Base-by-base conservation (phyloP, 163 green algal genomes). In the Scenedesmus sp. region DNA sequence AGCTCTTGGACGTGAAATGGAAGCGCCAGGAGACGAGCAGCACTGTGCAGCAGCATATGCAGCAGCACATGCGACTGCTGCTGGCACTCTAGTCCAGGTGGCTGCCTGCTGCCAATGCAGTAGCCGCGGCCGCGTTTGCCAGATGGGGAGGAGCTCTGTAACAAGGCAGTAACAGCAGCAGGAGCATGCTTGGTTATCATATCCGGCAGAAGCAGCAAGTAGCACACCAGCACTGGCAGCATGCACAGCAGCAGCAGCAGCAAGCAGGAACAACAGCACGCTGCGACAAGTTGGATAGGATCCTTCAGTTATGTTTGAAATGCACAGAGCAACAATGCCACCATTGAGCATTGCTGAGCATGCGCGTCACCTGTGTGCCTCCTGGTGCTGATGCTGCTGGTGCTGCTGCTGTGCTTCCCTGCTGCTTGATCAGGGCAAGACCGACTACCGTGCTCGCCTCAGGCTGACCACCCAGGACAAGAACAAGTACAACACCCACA, bases 401-500 rank as follows among this genome's bases (percentile, higher is more conserved):
- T 97, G 94, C 91, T 95, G 98, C 65, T 99, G 96, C 94, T 96
- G 98, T 94, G 94, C n/a, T 96, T 85, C 68, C 78, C 30, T 68
- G 72, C 46, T 20, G 15, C 24, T 59, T 16, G 18, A 90, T 16
- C 85, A 92, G 87, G 94, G 95, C 53, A 96, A 96, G 94, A 96
- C 94, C 42, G 97, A 99, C 93, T 99, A 99, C 95, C 94, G 97
- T 61, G 98, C 98, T 37, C 98, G 98, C 91, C 95, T 98, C 43
- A 91, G 97, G 20, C 94, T 99, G 92, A 96, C 94, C 83, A 97
- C 95, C 81, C 98, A 99, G 96, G 98, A 99, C 97, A 99, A 99
- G 98, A 99, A 99, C 98, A 99, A 99, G 97, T 99, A 99, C 94
- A 97, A 97, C 93, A 97, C 96, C 42, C 96, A 96, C 83, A 98